Conservation (phyloP, 192 early-diverging fungal genomes). For the Gryganskiella cystojenkinii region DNA sequence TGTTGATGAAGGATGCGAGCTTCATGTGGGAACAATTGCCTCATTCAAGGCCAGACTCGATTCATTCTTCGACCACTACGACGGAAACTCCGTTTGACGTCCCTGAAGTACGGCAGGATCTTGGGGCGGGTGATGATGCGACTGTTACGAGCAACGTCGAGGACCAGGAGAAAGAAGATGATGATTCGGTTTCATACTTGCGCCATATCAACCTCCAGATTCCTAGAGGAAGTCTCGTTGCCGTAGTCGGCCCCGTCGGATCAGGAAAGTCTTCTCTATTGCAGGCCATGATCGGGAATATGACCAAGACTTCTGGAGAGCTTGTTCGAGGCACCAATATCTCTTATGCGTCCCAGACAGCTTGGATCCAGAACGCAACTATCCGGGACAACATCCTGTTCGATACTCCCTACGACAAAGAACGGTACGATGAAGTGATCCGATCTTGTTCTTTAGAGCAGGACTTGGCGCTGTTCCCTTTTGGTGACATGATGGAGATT, state of each 20-base stretch:
- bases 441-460: conserved; percentile 70
- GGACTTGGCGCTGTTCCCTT: conserved; percentile 79
- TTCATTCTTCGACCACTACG: conserved; percentile 4
- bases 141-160: too few species aligned
- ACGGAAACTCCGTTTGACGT: not conserved
- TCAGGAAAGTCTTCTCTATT: conserved; percentile 73
- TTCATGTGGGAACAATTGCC: conserved; percentile 64
- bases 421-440: conserved; percentile 46
- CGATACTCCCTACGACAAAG: conserved; percentile 54
- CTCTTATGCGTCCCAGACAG: conserved; percentile 8
- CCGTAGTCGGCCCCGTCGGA: conserved; percentile 72
- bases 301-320: conserved; percentile 35
- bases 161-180: too few species aligned
- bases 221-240: conserved; percentile 62
- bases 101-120: too few species aligned
- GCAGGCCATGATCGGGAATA: conserved; percentile 64
- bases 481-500: conserved; percentile 89
- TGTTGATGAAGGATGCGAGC: conserved; percentile 65
- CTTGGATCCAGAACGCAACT: conserved; percentile 71
- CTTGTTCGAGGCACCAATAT: conserved; percentile 17
- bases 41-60: too few species aligned
- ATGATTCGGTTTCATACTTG: conserved; percentile 19
- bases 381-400: conserved; percentile 77
- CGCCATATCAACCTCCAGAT: conserved; percentile 60
- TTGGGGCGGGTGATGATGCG: too few species aligned